Evolutionary conservation across 2,329 filamentous ascomycete species (phyloP).

Genomic region (Shiraia bambusicola): DNA sequence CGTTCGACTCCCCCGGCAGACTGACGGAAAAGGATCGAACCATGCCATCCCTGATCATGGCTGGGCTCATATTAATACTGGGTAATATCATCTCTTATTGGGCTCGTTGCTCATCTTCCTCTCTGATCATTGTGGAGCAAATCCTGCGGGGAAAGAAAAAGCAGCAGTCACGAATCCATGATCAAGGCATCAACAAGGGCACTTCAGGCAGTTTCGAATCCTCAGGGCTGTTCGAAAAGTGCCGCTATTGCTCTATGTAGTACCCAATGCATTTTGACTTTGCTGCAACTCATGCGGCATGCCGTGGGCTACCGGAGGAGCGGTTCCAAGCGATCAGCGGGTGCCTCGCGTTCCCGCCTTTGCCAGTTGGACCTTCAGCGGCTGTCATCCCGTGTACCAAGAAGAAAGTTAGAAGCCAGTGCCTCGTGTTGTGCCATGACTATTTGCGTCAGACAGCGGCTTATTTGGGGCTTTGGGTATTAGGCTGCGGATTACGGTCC

Average conservation of each 20-base stretch:
- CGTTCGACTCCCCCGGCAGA: too few species aligned
- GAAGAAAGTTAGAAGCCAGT: constrained; percentile 5
- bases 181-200: too few species aligned
- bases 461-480: background rate
- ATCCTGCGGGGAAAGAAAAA: too few species aligned
- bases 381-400: constrained; percentile 7
- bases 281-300: background rate
- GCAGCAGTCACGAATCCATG: too few species aligned
- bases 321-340: constrained; percentile 7
- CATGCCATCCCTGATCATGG: too few species aligned
- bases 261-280: background rate
- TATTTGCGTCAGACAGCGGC: constrained; percentile 3
- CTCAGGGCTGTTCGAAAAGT: too few species aligned
- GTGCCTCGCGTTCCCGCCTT: constrained; percentile 3
- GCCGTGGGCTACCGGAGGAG: constrained; percentile 2
- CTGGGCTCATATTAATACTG: too few species aligned
- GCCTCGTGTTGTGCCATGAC: background rate
- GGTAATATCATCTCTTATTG: too few species aligned
- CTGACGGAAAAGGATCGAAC: too few species aligned
- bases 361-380: background rate
- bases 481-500: background rate
- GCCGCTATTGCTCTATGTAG: background rate
- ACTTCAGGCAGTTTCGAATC: too few species aligned
- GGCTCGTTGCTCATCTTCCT: too few species aligned
- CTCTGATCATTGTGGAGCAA: too few species aligned